Percentiles rank a stretch among this genome's conserved stretches.
Conservation (phyloP, 371 early-diverging fungal species). For the Apophysomyces trapeziformis region DNA sequence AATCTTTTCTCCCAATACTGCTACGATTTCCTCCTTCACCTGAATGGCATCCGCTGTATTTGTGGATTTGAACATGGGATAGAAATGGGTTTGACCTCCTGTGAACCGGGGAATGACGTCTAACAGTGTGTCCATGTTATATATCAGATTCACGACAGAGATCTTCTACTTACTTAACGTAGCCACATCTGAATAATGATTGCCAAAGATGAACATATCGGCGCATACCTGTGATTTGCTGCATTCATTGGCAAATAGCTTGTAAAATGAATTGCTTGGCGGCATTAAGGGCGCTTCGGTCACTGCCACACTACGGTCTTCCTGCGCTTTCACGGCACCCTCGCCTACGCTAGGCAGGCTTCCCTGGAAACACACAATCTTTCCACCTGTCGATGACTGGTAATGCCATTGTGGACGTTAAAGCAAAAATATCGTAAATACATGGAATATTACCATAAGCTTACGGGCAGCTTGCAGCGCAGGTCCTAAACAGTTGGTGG, state of each 20-base stretch:
- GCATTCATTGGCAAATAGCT: conserved; percentile 79
- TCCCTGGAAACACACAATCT: conserved; percentile 74
- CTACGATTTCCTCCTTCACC: conserved; percentile 70
- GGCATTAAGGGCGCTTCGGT: conserved; percentile 58
- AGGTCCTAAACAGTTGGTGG: conserved; percentile 69
- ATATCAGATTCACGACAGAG: background rate
- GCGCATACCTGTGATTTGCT: conserved; percentile 79
- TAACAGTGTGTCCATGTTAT: conserved; percentile 16
- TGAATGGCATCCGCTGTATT: conserved; percentile 70
- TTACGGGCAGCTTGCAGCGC: conserved; percentile 79
- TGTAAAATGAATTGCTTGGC: conserved; percentile 77
- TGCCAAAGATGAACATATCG: conserved; percentile 87
- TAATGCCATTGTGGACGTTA: background rate
- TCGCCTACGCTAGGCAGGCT: conserved; percentile 71
- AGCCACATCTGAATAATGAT: conserved; percentile 89
- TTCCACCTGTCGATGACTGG: conserved; percentile 79
- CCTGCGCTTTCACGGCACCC: conserved; percentile 67
- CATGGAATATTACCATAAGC: conserved; percentile 56
- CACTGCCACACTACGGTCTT: conserved; percentile 60
- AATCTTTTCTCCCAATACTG: conserved; percentile 69
- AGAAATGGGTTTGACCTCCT: conserved; percentile 87
- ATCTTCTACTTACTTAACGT: conserved; percentile 62
- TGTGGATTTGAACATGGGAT: conserved; percentile 78
- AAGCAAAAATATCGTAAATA: background rate
- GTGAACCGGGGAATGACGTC: conserved; percentile 81